Evolutionary conservation across 495 filamentous ascomycete species (phyloP), one percentile per base, ranked within the genome.

Genomic region (Aspergillus ellipticus): DNA sequence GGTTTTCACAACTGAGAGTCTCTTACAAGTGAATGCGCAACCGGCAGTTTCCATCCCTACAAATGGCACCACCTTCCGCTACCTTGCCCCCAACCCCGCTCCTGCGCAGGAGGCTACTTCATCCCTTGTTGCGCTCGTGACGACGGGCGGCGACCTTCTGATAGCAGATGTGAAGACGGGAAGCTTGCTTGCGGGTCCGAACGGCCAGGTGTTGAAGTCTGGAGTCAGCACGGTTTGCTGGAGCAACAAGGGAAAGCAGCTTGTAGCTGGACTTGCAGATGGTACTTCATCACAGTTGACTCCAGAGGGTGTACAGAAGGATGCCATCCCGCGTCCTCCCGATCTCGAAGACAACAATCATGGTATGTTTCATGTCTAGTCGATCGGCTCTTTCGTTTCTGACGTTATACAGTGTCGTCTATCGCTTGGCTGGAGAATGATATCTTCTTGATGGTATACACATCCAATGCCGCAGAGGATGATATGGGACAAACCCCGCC

Each of bases 241-340:
- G 95, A 97, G 93, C 66, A 86, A 82, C 49, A 89, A 84, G 61
- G 95, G 95, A 41, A 97, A 96, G 66, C 92, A 96, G 67, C 76
- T 99, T 20, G 81, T 97, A 6, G 95, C 91, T 59, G 95, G 95
- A 26, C 80, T 95, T 60, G 85, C 78, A 16, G 84, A 96, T 70
- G 94, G 93, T 48, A 84, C 85, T 19, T 84, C 85, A 35, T 84
- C 81, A 55, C 93, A 96, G 65, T 86, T 97, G 84, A 90, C 87
- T 1, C 89, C 87, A 0, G 81, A 89, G 49, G 94, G 92, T 28
- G 76, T 74, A 13, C 79, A 80, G 17, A 94, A 90, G 67, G 90
- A 78, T 19, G 77, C 83, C 39, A 87, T 97, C 39, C 93, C 94
- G 29, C 80, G 84, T 37, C 91, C 93, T 6, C 82, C 89, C 9